phyloP scores from a whole-genome alignment of 805 yeast genomes.

The Wickerhamiella musiphila region DNA sequence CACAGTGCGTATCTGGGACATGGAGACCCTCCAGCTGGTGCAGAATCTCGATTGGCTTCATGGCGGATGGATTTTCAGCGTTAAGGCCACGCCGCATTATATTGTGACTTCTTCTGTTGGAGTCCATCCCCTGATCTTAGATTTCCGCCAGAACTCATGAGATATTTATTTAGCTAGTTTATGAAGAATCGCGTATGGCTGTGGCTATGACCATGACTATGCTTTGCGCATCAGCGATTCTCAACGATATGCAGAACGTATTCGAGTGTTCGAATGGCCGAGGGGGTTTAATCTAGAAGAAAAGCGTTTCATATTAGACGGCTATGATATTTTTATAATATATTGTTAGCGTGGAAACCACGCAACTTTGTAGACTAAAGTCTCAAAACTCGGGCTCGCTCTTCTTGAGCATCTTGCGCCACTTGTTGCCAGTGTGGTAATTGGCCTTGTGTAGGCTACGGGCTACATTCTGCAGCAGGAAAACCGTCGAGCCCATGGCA shows the following conservation, averaged over 20 bases:
- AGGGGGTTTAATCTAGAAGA: too few species aligned
- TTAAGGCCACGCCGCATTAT: slow-evolving; percentile 15
- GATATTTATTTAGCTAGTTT: too few species aligned
- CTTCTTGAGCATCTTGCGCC: slow-evolving; percentile 5
- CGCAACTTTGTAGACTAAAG: too few species aligned
- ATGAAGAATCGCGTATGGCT: too few species aligned
- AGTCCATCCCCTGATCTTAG: slow-evolving; percentile 19
- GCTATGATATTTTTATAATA: too few species aligned
- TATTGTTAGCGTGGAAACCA: too few species aligned
- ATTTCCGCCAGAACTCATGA: too few species aligned
- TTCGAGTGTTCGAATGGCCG: too few species aligned
- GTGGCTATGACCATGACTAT: too few species aligned
- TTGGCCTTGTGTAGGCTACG: slow-evolving; percentile 15
- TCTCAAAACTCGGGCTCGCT: neutral
- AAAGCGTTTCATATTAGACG: too few species aligned
- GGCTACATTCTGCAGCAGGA: slow-evolving; percentile 30
- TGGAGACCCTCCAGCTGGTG: slow-evolving; percentile 14
- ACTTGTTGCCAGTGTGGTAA: slow-evolving; percentile 9
- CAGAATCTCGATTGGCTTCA: slow-evolving; percentile 18
- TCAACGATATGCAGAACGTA: too few species aligned
- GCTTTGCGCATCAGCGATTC: too few species aligned
- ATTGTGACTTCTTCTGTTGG: slow-evolving; percentile 23
- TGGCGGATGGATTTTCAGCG: slow-evolving; percentile 22
- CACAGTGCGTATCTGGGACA: slow-evolving; percentile 23
- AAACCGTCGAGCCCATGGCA: slow-evolving; percentile 65